Evolutionary conservation across 2,329 filamentous ascomycete species (phyloP).

Genomic region (Emericellopsis atlantica): DNA sequence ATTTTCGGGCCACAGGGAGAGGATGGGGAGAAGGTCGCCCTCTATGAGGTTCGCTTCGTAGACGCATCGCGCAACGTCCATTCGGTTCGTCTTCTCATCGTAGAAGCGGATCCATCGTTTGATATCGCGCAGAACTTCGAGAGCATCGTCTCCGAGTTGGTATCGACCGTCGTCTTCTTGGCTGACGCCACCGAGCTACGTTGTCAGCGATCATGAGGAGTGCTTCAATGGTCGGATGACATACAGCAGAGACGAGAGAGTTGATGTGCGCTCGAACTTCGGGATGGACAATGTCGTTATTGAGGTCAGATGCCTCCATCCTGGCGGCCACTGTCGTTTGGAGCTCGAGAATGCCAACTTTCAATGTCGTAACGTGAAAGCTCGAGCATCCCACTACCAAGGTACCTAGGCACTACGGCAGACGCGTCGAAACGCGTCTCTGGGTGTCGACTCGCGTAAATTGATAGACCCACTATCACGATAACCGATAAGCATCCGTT

Average conservation of each 20-base stretch:
- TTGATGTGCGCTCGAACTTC: conserved; percentile 89
- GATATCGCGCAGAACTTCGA: conserved; percentile 84
- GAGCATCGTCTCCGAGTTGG: conserved; percentile 81
- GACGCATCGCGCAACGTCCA: conserved; percentile 88
- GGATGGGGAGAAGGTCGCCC: conserved; percentile 80
- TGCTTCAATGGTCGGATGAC: conserved; percentile 18
- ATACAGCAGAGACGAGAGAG: conserved; percentile 83
- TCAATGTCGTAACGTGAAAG: neutral
- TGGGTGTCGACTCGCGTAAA: conserved; percentile 3
- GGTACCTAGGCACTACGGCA: neutral
- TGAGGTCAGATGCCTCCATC: conserved; percentile 43
- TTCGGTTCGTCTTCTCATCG: conserved; percentile 84
- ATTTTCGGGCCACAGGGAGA: conserved; percentile 68
- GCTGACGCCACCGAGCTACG: conserved; percentile 71
- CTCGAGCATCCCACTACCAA: conserved; percentile 1
- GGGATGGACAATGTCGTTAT: conserved; percentile 62
- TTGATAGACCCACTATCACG: conserved; percentile 2
- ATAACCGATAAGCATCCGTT: neutral
- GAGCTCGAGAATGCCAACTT: neutral
- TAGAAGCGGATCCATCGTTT: conserved; percentile 92
- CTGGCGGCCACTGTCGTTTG: conserved; percentile 3
- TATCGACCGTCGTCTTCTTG: conserved; percentile 72
- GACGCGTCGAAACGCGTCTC: conserved; percentile 9
- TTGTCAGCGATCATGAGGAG: neutral
- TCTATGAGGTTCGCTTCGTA: conserved; percentile 86